Evolutionary conservation across 139 green algal species (phyloP).

Genomic region (Dunaliella primolecta): DNA sequence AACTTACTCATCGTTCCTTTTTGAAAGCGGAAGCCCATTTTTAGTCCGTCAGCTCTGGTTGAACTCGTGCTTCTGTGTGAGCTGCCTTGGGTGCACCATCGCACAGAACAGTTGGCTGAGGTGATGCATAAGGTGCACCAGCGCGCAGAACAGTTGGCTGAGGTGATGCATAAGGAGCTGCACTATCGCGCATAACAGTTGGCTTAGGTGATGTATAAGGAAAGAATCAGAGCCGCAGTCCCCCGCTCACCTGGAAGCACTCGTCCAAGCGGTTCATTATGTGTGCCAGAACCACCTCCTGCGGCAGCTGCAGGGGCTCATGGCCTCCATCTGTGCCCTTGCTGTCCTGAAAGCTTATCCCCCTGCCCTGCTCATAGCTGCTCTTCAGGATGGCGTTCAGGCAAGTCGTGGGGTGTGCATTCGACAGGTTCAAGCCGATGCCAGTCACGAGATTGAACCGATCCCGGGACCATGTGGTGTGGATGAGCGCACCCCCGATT

Average conservation of each 20-base stretch:
- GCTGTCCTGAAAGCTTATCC: background rate
- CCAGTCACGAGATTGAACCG: constrained; percentile 73
- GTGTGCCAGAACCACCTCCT: constrained; percentile 29
- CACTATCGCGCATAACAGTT: too few species aligned
- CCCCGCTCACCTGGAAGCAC: constrained; percentile 24
- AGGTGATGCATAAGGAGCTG: too few species aligned
- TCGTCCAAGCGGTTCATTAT: constrained; percentile 36
- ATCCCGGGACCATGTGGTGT: constrained; percentile 64
- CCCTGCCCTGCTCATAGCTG: background rate
- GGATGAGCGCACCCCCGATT: constrained; percentile 88
- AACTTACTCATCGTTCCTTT: too few species aligned
- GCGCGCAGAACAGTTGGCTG: too few species aligned
- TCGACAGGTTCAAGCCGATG: constrained; percentile 89
- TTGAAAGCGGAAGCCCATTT: too few species aligned
- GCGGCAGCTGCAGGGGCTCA: background rate
- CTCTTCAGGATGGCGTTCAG: constrained; percentile 65
- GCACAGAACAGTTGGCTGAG: too few species aligned
- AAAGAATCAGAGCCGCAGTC: too few species aligned
- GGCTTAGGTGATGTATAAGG: too few species aligned
- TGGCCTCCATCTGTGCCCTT: background rate
- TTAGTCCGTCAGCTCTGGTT: too few species aligned
- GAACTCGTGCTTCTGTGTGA: too few species aligned
- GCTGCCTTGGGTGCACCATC: too few species aligned
- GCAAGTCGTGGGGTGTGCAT: constrained; percentile 87
- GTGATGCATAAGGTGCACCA: too few species aligned